Evolutionary conservation across 2,329 filamentous ascomycete species (phyloP).

Genomic region (Scedosporium minutisporum): DNA sequence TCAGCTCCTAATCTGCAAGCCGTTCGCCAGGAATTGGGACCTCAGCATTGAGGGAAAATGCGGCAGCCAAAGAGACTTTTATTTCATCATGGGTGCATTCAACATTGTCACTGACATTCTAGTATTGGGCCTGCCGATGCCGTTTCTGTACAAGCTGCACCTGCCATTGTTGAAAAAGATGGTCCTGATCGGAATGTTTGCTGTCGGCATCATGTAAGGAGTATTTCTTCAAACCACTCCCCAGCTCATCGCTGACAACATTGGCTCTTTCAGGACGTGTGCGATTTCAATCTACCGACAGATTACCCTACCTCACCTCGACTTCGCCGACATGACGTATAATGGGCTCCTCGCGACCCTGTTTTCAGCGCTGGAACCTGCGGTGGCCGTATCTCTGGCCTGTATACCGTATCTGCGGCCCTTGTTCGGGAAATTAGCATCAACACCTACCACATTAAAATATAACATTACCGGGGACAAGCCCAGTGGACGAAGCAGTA

Average conservation of each 20-base stretch:
- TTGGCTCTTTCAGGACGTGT: slow-evolving; percentile 17
- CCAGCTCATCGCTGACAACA: background rate
- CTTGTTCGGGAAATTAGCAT: slow-evolving; percentile 18
- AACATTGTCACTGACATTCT: slow-evolving; percentile 22
- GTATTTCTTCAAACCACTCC: background rate
- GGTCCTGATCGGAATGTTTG: slow-evolving; percentile 19
- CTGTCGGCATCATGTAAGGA: slow-evolving; percentile 23
- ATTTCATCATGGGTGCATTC: slow-evolving; percentile 19
- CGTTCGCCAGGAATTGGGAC: slow-evolving; percentile 25
- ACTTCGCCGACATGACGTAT: slow-evolving; percentile 8
- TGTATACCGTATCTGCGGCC: slow-evolving; percentile 30
- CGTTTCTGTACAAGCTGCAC: slow-evolving; percentile 20
- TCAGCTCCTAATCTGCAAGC: slow-evolving; percentile 22
- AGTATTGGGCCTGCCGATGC: slow-evolving; percentile 21
- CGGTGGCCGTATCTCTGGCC: slow-evolving; percentile 26
- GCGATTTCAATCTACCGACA: slow-evolving; percentile 24
- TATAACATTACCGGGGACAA: background rate
- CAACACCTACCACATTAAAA: background rate
- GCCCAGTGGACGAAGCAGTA: background rate
- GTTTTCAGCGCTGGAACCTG: slow-evolving; percentile 27
- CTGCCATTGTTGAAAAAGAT: slow-evolving; percentile 20
- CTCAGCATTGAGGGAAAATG: slow-evolving; percentile 20
- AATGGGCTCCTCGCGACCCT: slow-evolving; percentile 23
- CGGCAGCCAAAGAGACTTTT: slow-evolving; percentile 19
- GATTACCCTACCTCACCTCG: slow-evolving; percentile 10